Conservation (phyloP, 345 rosid genomes). For the Lagerstroemia speciosa region DNA sequence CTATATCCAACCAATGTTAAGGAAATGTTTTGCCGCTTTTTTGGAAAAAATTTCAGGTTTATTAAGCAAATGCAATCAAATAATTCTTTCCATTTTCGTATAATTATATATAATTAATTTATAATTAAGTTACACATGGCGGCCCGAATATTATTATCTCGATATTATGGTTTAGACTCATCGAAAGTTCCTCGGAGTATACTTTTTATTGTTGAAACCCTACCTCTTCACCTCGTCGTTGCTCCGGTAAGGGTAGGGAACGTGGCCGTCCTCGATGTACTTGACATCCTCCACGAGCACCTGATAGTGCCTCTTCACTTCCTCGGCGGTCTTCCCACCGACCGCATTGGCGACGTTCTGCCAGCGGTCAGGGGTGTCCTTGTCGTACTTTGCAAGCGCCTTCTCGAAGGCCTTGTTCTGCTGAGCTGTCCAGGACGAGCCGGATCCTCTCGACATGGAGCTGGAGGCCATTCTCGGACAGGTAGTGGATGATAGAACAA, state of each 20-base stretch:
- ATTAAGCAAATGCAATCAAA: background rate
- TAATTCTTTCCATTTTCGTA: background rate
- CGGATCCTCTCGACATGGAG: slow-evolving; percentile 68
- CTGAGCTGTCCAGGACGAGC: slow-evolving; percentile 66
- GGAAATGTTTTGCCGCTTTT: background rate
- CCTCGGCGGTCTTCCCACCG: slow-evolving; percentile 76
- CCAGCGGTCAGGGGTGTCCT: slow-evolving; percentile 98
- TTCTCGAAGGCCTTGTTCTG: slow-evolving; percentile 92
- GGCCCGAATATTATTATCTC: no score
- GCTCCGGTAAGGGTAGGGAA: slow-evolving; percentile 73
- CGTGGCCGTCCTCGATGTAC: slow-evolving; percentile 68
- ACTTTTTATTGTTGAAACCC: background rate
- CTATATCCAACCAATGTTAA: background rate
- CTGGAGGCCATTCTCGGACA: slow-evolving; percentile 47
- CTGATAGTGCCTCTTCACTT: slow-evolving; percentile 77
- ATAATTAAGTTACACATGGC: no score
- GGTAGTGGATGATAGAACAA: background rate
- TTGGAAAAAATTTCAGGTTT: no score
- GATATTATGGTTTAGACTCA: no score
- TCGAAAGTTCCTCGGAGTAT: no score
- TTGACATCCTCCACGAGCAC: slow-evolving; percentile 62
- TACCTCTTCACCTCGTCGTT: slow-evolving; percentile 34
- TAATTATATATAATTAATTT: no score
- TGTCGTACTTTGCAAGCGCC: slow-evolving; percentile 83
- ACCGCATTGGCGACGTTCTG: slow-evolving; percentile 84